Evolutionary conservation across 2,329 filamentous ascomycete genomes (phyloP).

Genomic region (Alternaria sp.): DNA sequence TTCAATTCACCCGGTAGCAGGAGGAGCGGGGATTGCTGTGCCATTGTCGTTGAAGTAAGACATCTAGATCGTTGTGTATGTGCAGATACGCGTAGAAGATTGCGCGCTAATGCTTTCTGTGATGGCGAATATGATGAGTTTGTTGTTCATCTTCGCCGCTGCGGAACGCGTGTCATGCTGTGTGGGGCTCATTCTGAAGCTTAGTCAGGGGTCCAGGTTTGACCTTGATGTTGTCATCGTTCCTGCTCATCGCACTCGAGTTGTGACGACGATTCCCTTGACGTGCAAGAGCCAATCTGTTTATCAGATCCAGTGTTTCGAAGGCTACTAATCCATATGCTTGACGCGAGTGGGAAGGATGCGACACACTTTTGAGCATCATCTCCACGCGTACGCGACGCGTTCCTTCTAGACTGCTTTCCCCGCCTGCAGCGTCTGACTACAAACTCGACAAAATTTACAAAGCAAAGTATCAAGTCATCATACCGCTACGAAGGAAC

Average conservation of each 20-base stretch:
- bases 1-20: constrained; percentile 25
- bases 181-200: neutral
- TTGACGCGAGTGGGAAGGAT: too few relatives aligned
- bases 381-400: neutral
- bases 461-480: neutral
- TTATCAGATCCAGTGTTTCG: too few relatives aligned
- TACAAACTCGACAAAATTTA: neutral
- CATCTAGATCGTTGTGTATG: neutral
- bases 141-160: neutral
- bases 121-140: neutral
- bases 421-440: neutral
- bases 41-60: neutral
- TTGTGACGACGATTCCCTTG: too few relatives aligned
- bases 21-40: constrained; percentile 11
- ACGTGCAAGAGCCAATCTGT: too few relatives aligned
- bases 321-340: too few relatives aligned
- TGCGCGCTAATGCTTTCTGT: neutral
- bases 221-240: neutral
- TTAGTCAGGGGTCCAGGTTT: neutral
- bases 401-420: neutral
- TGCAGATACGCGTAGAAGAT: neutral
- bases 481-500: neutral
- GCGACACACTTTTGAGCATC: neutral
- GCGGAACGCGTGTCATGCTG: neutral
- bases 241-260: neutral